Conservation (phyloP, 345 rosid genomes). For the Mangifera indica region DNA sequence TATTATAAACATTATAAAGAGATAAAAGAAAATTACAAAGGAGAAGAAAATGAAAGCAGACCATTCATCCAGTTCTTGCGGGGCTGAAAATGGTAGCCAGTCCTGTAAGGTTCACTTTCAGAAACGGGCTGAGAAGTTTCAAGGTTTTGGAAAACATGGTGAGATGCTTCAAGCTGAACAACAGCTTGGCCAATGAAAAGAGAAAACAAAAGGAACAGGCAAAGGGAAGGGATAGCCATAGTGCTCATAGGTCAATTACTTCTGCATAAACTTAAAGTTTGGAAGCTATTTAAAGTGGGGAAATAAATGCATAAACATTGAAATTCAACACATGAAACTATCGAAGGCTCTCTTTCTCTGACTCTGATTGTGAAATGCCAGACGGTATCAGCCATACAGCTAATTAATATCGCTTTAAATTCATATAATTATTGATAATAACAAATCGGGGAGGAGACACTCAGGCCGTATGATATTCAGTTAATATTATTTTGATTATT, state of each 20-base stretch:
- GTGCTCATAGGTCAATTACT: background rate
- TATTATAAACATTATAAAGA: background rate
- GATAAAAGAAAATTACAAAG: background rate
- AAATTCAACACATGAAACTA: too few relatives aligned
- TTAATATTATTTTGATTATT: too few relatives aligned
- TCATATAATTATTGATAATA: too few relatives aligned
- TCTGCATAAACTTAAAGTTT: background rate
- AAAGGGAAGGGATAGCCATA: slow-evolving; percentile 17
- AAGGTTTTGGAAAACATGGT: slow-evolving; percentile 28
- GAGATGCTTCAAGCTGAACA: slow-evolving; percentile 50
- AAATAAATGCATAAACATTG: background rate
- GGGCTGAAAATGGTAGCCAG: slow-evolving; percentile 72
- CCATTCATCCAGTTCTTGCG: slow-evolving; percentile 84
- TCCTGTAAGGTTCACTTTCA: slow-evolving; percentile 55
- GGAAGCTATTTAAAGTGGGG: background rate
- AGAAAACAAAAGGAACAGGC: slow-evolving; percentile 32
- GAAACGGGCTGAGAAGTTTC: slow-evolving; percentile 24
- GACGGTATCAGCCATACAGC: too few relatives aligned
- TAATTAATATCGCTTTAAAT: too few relatives aligned
- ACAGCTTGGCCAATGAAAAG: slow-evolving; percentile 40
- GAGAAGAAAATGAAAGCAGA: background rate
- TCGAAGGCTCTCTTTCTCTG: too few relatives aligned
- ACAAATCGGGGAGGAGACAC: too few relatives aligned
- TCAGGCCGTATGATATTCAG: too few relatives aligned
- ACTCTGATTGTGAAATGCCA: too few relatives aligned